Conservation (phyloP, 2,329 filamentous ascomycete genomes). For the Aquanectria penicillioides region DNA sequence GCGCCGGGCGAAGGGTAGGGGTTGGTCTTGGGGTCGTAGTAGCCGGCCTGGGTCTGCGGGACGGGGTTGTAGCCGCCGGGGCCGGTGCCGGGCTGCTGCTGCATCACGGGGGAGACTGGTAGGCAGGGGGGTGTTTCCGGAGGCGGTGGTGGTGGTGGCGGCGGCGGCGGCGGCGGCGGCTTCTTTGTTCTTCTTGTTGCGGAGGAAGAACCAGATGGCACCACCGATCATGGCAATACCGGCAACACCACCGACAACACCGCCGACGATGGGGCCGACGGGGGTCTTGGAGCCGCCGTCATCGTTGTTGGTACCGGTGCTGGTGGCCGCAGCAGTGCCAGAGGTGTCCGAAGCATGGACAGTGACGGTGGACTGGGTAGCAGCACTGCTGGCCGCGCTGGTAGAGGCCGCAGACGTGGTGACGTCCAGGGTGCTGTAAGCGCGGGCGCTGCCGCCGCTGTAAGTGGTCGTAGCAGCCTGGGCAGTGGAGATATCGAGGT, state of each 20-base stretch:
- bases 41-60: slow-evolving; percentile 26
- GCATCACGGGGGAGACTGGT: slow-evolving; percentile 24
- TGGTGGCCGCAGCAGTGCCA: background rate
- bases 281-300: slow-evolving; percentile 30
- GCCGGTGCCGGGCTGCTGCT: slow-evolving; percentile 28
- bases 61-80: slow-evolving; percentile 26
- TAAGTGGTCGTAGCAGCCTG: slow-evolving; percentile 54
- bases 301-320: background rate
- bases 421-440: slow-evolving; percentile 24
- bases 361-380: slow-evolving; percentile 2
- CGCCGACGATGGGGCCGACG: slow-evolving; percentile 51
- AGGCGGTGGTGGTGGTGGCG: slow-evolving; percentile 13
- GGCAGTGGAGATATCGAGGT: slow-evolving; percentile 43
- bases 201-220: slow-evolving; percentile 46
- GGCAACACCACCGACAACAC: slow-evolving; percentile 50
- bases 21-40: slow-evolving; percentile 44
- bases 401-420: slow-evolving; percentile 35
- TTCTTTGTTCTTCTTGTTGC: slow-evolving; percentile 40
- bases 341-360: background rate
- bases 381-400: slow-evolving; percentile 20
- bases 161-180: slow-evolving; percentile 19
- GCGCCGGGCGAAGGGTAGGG: slow-evolving; percentile 34
- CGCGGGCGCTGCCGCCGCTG: slow-evolving; percentile 45
- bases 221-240: slow-evolving; percentile 44
- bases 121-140: slow-evolving; percentile 12